Percentiles rank a stretch among this genome's conserved stretches.
Conservation (phyloP, 208 protist species). For the Leishmania guyanensis region DNA sequence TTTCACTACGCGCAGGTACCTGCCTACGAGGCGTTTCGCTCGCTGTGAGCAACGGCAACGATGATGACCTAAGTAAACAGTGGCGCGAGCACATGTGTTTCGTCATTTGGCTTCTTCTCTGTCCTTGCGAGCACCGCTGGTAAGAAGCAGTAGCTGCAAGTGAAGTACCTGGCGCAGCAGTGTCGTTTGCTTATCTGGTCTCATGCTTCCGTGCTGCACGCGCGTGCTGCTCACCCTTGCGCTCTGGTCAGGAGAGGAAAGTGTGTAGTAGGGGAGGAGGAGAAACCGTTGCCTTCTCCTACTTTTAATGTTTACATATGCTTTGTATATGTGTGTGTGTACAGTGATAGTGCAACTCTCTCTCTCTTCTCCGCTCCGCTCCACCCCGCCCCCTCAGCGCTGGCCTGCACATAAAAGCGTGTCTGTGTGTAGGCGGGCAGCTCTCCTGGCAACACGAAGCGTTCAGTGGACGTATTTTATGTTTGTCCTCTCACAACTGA, state of each 20-base stretch:
- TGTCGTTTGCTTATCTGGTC: neutral
- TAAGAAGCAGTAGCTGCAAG: neutral
- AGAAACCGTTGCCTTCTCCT: neutral
- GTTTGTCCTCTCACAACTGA: neutral
- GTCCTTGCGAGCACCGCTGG: neutral
- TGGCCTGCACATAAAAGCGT: neutral
- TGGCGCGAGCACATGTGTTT: neutral
- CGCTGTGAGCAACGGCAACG: constrained; percentile 15
- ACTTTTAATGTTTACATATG: neutral
- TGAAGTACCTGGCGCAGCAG: neutral
- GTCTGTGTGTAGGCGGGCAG: neutral
- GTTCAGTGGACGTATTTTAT: neutral
- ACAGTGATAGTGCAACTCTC: no score
- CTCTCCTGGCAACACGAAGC: neutral
- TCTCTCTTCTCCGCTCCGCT: no score
- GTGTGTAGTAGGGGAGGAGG: neutral
- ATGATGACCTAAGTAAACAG: neutral
- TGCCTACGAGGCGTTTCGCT: constrained; percentile 79
- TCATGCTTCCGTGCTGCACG: neutral
- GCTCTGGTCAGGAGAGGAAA: neutral
- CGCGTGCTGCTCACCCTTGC: neutral
- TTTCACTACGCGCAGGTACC: constrained; percentile 82
- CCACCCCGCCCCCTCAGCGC: no score
- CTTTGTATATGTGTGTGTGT: neutral
- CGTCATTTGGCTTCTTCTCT: no score